phyloP scores from a whole-genome alignment of 768 basidiomycete species.

The Leccinellum rugosiceps region DNA sequence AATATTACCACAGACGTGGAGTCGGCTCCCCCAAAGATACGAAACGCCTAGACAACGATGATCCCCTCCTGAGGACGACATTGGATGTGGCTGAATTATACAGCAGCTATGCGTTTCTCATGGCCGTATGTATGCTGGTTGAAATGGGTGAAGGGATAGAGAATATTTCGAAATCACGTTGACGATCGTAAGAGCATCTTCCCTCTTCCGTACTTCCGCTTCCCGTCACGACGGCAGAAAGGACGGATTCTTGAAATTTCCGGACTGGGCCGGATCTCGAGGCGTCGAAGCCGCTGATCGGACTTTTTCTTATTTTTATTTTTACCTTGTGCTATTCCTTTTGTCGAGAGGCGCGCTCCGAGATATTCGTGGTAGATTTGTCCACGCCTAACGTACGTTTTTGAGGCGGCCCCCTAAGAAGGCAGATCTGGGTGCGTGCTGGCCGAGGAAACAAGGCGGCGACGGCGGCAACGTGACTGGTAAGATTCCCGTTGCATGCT shows the following conservation, averaged over 20 bases:
- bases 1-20: constrained; percentile 6
- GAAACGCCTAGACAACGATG: neutral
- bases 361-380: constrained; percentile 20
- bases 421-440: neutral
- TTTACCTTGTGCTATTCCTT: constrained; percentile 3
- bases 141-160: neutral
- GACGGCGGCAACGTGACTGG: neutral
- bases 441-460: constrained; percentile 9
- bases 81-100: neutral
- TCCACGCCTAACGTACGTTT: constrained; percentile 3
- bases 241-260: constrained; percentile 16
- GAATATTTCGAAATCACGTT: neutral
- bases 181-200: constrained; percentile 9
- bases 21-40: neutral
- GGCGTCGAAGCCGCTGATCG: constrained; percentile 20
- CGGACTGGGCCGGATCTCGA: constrained; percentile 18
- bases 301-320: neutral
- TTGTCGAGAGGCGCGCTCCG: constrained; percentile 12
- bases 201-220: neutral
- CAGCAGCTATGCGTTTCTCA: neutral
- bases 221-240: neutral
- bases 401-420: neutral
- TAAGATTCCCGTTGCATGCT: constrained; percentile 1
- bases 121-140: neutral
- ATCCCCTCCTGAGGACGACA: neutral